Base-by-base conservation (phyloP, 306 rosid genomes). In the Medicago lupulina region DNA sequence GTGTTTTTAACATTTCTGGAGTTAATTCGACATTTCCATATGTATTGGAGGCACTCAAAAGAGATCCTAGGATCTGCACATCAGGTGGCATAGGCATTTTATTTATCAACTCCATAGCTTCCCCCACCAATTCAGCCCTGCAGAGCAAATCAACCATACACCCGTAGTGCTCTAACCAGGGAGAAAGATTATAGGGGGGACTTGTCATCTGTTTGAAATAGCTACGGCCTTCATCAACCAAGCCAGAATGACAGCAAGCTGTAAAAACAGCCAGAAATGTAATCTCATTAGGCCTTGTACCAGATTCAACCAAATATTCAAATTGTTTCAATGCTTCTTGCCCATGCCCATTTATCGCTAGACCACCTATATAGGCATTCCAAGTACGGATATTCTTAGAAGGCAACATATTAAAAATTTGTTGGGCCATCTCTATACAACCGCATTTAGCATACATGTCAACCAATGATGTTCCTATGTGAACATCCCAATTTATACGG, bases 361-460 rank as follows among this genome's bases (percentile, higher is more conserved):
- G 82, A 49, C 97, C 96, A 10, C 85, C 83, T 43, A 91, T 71
- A 73, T 83, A 83, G 46, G 93, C 89, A 72, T 93, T 93, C 97
- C 98, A 93, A 44, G 93, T 82, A 39, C 75, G 82, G 64, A 91
- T 85, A 84, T 93, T 90, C 79, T 82, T 87, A 49, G 54, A 70
- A 84, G 85, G 84, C 88, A 91, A 81, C 69, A 25, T 79, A 43
- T 78, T 63, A 65, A 91, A 93, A 61, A 78, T 72, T 47, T 4
- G 76, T 39, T 78, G 80, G 2, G 93, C 93, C 92, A 76, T 85
- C 64, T 88, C 74, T 70, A 89, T 71, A 57, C 88, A 85, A 54
- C 93, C 97, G 67, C 89, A 91, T 62, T 91, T 93, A 23, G 92
- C 88, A 71, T 89, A 93, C 95, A 89, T 93, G 86, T 89, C 96